Base-by-base conservation (phyloP, 140 eudicot species). In the Senecio squalidus region DNA sequence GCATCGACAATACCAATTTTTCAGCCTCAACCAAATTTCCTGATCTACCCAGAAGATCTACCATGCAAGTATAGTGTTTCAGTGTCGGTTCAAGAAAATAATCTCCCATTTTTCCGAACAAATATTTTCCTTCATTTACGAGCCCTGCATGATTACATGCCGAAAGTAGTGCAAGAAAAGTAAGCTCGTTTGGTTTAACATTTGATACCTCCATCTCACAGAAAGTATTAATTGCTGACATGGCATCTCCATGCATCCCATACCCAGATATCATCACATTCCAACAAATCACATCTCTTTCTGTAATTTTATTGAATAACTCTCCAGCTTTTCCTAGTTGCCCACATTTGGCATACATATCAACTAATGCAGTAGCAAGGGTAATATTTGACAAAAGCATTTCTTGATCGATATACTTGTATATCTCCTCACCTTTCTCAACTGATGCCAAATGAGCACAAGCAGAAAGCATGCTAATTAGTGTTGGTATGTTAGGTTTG, bases 271-370 rank as follows among this genome's bases (percentile, higher is more conserved):
- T 78, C 95, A 87, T 83, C 64, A 76, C 95, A 45, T 87, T 87
- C 79, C 82, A 83, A 18, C 79, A 70, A 60, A 87, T 51, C 23
- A 54, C 60, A 73, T 87, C 96, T 54, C 64, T 75, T 44, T 83
- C 66, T 21, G 55, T 73, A 70, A 83, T 73, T 18, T 70, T 73
- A 36, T 83, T 76, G 55, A 83, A 87, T 20, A 80, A 64, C 6
- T 78, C 75, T 71, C 76, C 59, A 1, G 86, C 70, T 62, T 60
- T 80, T 40, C 64, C 66, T 29, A 87, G 79, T 27, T 76, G 67
- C 27, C 96, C 96, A 50, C 94, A 83, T 53, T 87, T 87, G 9
- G 89, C 94, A 59, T 86, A 83, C 96, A 87, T 87, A 57, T 80
- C 94, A 36, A 74, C 50, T 63, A 87, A 71, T 6, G 96, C 80